Evolutionary conservation across 2,329 filamentous ascomycete genomes (phyloP).

Genomic region (Fusarium setosum): DNA sequence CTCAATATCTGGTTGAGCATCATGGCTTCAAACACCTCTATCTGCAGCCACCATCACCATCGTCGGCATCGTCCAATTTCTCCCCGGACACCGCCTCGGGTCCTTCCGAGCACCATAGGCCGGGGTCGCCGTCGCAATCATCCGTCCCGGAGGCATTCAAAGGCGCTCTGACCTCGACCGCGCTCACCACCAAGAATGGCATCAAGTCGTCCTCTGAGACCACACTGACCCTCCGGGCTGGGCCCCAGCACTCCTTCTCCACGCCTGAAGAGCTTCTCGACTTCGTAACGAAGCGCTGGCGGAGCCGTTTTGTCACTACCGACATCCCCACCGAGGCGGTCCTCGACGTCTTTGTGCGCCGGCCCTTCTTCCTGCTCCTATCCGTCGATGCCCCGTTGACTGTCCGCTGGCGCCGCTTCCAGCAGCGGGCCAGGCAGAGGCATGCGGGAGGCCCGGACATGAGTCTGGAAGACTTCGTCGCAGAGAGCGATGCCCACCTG

Average conservation of each 20-base stretch:
- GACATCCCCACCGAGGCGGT: constrained; percentile 80
- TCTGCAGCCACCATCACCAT: constrained; percentile 53
- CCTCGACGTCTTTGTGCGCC: constrained; percentile 79
- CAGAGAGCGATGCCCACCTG: constrained; percentile 76
- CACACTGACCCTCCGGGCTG: constrained; percentile 39
- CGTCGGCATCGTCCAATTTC: constrained; percentile 8
- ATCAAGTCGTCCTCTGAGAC: constrained; percentile 39
- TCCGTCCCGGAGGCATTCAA: constrained; percentile 33
- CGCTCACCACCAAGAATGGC: constrained; percentile 43
- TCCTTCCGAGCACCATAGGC: constrained; percentile 15
- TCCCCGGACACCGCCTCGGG: constrained; percentile 13
- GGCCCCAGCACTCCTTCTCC: constrained; percentile 61
- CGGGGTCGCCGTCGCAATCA: constrained; percentile 17
- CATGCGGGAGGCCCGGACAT: constrained; percentile 40
- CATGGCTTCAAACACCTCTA: constrained; percentile 83
- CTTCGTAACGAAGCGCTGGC: constrained; percentile 88
- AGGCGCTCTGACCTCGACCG: constrained; percentile 40
- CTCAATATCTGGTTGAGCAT: constrained; percentile 85
- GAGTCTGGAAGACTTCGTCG: constrained; percentile 67
- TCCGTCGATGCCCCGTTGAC: constrained; percentile 91
- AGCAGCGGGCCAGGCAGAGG: constrained; percentile 46
- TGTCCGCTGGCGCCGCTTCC: constrained; percentile 85
- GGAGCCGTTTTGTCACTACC: constrained; percentile 84
- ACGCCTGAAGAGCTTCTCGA: constrained; percentile 78
- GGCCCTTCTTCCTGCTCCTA: constrained; percentile 93